Percentiles rank a stretch among this genome's conserved stretches.
Conservation (phyloP, 129 eudicot species). For the Lactuca saligna region DNA sequence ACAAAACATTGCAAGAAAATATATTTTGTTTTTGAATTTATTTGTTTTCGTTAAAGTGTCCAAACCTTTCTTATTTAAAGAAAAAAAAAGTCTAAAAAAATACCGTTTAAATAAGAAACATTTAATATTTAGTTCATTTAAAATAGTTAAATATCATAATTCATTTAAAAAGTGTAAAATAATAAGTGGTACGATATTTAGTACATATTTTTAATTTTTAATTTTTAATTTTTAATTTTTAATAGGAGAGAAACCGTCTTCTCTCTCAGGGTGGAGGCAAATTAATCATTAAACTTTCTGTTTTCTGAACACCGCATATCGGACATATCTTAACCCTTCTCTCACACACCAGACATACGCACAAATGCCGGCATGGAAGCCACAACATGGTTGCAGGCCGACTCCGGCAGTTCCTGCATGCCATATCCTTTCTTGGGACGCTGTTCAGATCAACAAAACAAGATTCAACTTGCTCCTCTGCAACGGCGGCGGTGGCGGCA, state of each 20-base stretch:
- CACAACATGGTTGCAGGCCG: conserved; percentile 36
- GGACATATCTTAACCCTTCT: conserved; percentile 23
- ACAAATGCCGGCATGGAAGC: conserved; percentile 37
- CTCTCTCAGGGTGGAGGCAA: not conserved
- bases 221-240: too few relatives aligned
- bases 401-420: conserved; percentile 26
- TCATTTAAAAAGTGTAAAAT: too few relatives aligned
- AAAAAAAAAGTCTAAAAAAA: too few relatives aligned
- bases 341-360: conserved; percentile 37
- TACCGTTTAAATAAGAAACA: too few relatives aligned
- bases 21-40: too few relatives aligned
- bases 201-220: too few relatives aligned
- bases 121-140: too few relatives aligned
- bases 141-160: too few relatives aligned
- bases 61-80: too few relatives aligned
- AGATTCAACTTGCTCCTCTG: conserved; percentile 26
- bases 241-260: not conserved
- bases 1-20: too few relatives aligned
- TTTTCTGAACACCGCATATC: conserved; percentile 16
- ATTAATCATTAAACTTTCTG: conserved; percentile 21
- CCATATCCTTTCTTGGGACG: conserved; percentile 4
- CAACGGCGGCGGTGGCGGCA: not conserved
- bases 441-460: conserved; percentile 25
- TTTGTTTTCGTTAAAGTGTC: too few relatives aligned
- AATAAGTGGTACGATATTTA: too few relatives aligned